phyloP scores from a whole-genome alignment of 352 stramenopile genomes.

The Thalassiosira oceanica region DNA sequence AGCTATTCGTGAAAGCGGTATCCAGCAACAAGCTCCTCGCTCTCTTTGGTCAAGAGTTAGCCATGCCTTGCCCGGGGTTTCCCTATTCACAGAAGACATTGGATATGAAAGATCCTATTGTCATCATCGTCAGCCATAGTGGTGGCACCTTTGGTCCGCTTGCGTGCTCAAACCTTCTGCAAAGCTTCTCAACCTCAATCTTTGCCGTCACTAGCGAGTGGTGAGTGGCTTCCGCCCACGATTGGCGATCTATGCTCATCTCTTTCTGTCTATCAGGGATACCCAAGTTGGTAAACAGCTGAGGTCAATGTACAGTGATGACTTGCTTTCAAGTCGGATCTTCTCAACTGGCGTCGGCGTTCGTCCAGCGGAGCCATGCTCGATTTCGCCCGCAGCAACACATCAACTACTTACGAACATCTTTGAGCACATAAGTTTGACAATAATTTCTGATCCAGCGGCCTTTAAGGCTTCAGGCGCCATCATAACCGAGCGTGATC shows the following conservation, averaged over 20 bases:
- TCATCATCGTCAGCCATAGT: conserved; percentile 79
- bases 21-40: conserved; percentile 80
- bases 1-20: conserved; percentile 56
- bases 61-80: conserved; percentile 70
- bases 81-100: conserved; percentile 53
- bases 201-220: conserved; percentile 79
- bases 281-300: conserved; percentile 64
- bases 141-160: conserved; percentile 77
- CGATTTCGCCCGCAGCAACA: conserved; percentile 69
- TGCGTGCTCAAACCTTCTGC: conserved; percentile 74
- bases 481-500: conserved; percentile 66
- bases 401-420: conserved; percentile 82
- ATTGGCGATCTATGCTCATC: background rate
- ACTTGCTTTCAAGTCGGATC: conserved; percentile 62
- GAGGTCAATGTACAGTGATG: conserved; percentile 54
- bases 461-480: conserved; percentile 55
- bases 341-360: conserved; percentile 78
- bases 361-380: conserved; percentile 78
- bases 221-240: conserved; percentile 2
- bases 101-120: conserved; percentile 72
- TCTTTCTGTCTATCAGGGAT: conserved; percentile 5
- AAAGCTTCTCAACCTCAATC: conserved; percentile 71
- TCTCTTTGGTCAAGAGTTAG: conserved; percentile 75
- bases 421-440: conserved; percentile 71
- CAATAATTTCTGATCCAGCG: conserved; percentile 65